These are phyloP conservation scores for Effrenium voratum DNA, from an alignment of 73 alveolate genomes.

Conservation along the genomic window DNA sequence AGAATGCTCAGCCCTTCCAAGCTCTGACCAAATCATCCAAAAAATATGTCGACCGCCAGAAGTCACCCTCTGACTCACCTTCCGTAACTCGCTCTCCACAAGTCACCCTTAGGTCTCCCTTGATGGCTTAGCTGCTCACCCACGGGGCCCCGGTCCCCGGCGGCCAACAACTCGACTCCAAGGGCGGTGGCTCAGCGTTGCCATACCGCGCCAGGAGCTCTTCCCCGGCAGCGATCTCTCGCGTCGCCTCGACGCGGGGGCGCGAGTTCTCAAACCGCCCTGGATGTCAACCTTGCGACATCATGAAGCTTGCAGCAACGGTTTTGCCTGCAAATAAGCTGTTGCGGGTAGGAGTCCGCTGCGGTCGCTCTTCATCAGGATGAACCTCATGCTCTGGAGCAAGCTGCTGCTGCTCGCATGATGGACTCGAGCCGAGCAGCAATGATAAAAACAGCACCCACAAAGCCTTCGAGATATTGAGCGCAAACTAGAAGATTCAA, in stretches of 20 bases:
- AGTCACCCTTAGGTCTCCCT: too few species aligned
- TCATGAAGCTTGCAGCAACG: background rate
- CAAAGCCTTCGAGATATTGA: too few species aligned
- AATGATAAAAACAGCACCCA: too few species aligned
- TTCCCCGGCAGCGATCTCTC: constrained; percentile 61
- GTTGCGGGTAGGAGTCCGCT: constrained; percentile 64
- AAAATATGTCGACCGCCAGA: too few species aligned
- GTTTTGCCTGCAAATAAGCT: constrained; percentile 43
- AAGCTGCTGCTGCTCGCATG: too few species aligned
- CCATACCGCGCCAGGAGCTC: constrained; percentile 58
- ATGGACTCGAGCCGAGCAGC: too few species aligned
- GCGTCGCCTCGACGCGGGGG: constrained; percentile 13
- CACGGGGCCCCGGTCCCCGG: too few species aligned
- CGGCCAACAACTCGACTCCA: background rate
- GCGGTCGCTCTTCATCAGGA: constrained; percentile 51
- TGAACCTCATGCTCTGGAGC: constrained; percentile 27
- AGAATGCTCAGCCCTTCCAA: background rate
- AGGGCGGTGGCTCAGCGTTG: constrained; percentile 31
- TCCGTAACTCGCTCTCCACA: too few species aligned
- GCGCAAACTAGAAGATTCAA: too few species aligned
- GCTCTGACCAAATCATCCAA: too few species aligned
- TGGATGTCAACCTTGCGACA: background rate
- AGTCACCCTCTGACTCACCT: too few species aligned
- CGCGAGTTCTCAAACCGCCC: background rate
- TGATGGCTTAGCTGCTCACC: too few species aligned